Evolutionary conservation across 345 rosid genomes (phyloP).

Genomic region (Aquilaria malaccensis): DNA sequence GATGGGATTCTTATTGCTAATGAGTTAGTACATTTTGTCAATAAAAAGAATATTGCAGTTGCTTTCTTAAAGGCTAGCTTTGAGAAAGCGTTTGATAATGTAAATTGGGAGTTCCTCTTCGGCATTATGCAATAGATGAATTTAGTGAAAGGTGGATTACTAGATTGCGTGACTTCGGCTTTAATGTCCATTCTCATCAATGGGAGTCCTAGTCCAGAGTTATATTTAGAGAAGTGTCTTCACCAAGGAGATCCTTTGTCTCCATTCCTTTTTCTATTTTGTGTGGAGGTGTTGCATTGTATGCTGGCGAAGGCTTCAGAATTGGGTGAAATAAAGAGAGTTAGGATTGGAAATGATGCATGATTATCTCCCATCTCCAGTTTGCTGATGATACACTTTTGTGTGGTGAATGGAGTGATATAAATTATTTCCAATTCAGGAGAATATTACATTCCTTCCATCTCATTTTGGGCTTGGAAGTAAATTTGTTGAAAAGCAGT

Average conservation of each 20-base stretch:
- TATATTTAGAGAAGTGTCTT: not conserved
- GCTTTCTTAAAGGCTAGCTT: not conserved
- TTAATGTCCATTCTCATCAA: not conserved
- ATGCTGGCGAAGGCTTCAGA: not conserved
- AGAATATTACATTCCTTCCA: too few relatives aligned
- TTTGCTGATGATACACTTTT: not conserved
- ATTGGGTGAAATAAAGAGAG: not conserved
- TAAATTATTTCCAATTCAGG: too few relatives aligned
- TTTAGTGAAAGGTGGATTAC: not conserved
- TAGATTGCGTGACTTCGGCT: not conserved
- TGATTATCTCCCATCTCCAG: not conserved
- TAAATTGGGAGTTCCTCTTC: not conserved
- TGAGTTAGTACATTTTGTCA: not conserved
- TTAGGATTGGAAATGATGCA: not conserved
- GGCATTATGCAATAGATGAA: not conserved
- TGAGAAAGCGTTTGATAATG: not conserved
- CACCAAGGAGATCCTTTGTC: not conserved
- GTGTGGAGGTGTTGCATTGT: not conserved
- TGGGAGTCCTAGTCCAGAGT: not conserved
- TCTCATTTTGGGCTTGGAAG: too few relatives aligned
- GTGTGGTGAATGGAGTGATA: not conserved
- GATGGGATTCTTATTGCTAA: not conserved
- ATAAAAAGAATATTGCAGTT: not conserved
- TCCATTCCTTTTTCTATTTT: not conserved
- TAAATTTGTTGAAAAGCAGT: not conserved